These are phyloP conservation scores for Imleria badia DNA, from an alignment of 768 basidiomycete genomes.

Conservation along the genomic window DNA sequence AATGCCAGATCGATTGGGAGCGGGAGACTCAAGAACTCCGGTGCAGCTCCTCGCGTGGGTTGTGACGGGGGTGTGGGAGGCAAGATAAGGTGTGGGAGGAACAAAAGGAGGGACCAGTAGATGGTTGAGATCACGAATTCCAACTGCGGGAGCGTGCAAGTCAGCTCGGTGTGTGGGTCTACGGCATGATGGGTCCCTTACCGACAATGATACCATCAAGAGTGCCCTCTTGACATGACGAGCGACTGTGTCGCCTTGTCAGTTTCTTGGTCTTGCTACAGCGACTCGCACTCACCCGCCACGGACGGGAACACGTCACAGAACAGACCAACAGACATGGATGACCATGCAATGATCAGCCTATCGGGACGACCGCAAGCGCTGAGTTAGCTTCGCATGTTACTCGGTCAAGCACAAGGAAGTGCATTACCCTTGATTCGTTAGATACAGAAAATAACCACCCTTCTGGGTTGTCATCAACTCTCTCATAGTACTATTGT, in stretches of 20 bases:
- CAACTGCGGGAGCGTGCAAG: too few relatives aligned
- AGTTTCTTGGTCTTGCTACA: not conserved
- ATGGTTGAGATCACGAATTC: slow-evolving; percentile 47
- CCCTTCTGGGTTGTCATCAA: slow-evolving; percentile 50
- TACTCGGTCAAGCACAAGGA: too few relatives aligned
- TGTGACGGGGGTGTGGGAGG: not conserved
- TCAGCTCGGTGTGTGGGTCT: not conserved
- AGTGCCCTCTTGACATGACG: slow-evolving; percentile 54
- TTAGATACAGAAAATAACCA: slow-evolving; percentile 71
- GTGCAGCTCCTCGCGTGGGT: not conserved
- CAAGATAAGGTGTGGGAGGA: slow-evolving; percentile 56
- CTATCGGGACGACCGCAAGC: not conserved
- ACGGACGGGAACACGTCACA: slow-evolving; percentile 43
- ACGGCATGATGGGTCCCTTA: slow-evolving; percentile 24
- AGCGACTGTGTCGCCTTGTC: slow-evolving; percentile 1
- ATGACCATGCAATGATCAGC: slow-evolving; percentile 38
- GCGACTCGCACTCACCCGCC: slow-evolving; percentile 28
- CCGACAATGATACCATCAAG: slow-evolving; percentile 66
- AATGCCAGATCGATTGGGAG: slow-evolving; percentile 60
- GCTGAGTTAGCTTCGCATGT: not conserved
- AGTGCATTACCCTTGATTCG: slow-evolving; percentile 61
- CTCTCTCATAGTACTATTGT: slow-evolving; percentile 17
- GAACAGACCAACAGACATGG: slow-evolving; percentile 40
- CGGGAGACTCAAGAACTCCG: slow-evolving; percentile 29
- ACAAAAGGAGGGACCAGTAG: slow-evolving; percentile 66